Percentiles rank a stretch among this genome's conserved stretches.
These are phyloP conservation scores for Trichomonas tenax DNA, from an alignment of 208 protist genomes.

Conservation along the genomic window DNA sequence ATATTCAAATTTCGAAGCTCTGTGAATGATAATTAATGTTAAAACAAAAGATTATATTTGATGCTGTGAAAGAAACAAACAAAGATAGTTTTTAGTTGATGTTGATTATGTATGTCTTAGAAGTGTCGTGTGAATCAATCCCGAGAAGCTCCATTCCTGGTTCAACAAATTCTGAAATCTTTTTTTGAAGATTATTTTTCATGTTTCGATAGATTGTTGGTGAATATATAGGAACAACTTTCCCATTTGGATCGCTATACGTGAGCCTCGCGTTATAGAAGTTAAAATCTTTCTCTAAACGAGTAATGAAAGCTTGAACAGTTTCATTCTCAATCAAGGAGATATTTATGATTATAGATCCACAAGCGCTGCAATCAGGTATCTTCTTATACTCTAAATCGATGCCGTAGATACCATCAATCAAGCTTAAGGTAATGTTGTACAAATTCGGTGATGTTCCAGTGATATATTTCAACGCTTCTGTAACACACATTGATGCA, in stretches of 20 bases:
- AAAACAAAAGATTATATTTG: too few species aligned
- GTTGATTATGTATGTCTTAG: background rate
- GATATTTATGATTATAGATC: background rate
- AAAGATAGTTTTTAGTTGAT: background rate
- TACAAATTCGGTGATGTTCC: background rate
- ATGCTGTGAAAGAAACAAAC: too few species aligned
- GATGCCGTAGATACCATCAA: background rate
- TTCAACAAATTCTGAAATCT: background rate
- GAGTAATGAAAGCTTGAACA: background rate
- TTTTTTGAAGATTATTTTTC: background rate
- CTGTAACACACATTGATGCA: slow-evolving; percentile 32
- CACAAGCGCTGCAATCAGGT: background rate
- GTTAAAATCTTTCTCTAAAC: background rate
- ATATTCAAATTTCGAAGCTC: too few species aligned
- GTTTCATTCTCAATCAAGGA: background rate
- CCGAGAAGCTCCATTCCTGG: background rate
- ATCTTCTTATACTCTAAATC: background rate
- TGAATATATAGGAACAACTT: background rate
- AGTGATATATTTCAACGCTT: background rate
- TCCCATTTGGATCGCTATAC: background rate
- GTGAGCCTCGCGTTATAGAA: background rate
- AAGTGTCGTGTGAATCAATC: background rate
- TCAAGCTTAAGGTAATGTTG: background rate
- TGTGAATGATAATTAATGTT: too few species aligned
- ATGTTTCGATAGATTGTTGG: background rate